Evolutionary conservation across 2,329 filamentous ascomycete species (phyloP).

Genomic region (Colletotrichum cereale): DNA sequence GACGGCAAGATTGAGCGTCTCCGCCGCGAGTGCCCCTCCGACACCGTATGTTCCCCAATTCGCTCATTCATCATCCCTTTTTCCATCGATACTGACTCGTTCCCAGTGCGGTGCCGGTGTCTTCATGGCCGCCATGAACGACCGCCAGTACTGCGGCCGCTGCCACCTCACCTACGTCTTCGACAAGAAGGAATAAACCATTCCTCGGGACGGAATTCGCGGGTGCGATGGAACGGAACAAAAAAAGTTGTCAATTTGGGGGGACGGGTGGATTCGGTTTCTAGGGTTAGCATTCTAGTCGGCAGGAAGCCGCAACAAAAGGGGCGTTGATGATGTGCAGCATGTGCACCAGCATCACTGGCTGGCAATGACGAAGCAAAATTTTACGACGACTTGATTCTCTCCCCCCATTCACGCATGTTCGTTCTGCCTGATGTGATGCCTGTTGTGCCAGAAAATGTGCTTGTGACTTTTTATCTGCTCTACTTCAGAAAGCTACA

Average conservation of each 20-base stretch:
- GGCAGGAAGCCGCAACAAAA: slow-evolving; percentile 49
- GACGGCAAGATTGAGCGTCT: slow-evolving; percentile 99
- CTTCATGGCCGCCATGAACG: slow-evolving; percentile 99
- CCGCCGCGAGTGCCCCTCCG: slow-evolving; percentile 94
- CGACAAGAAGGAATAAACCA: slow-evolving; percentile 71
- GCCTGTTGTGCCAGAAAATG: not conserved
- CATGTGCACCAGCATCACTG: slow-evolving; percentile 50
- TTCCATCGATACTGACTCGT: slow-evolving; percentile 48
- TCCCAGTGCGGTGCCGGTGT: slow-evolving; percentile 96
- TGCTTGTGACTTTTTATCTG: not conserved
- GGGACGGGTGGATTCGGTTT: slow-evolving; percentile 32
- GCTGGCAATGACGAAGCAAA: slow-evolving; percentile 43
- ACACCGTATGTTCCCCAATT: slow-evolving; percentile 74
- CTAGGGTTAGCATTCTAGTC: slow-evolving; percentile 42
- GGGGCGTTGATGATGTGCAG: slow-evolving; percentile 61
- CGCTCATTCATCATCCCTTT: not conserved
- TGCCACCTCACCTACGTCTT: slow-evolving; percentile 82
- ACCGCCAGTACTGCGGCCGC: slow-evolving; percentile 94
- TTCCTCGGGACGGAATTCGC: slow-evolving; percentile 23
- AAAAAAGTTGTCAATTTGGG: slow-evolving; percentile 32
- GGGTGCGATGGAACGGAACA: slow-evolving; percentile 29
- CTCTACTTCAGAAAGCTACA: not conserved
- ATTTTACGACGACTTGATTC: slow-evolving; percentile 37
- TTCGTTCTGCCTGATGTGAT: not conserved
- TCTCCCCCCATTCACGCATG: not conserved